Evolutionary conservation across 129 eudicot genomes (phyloP), one percentile per base, ranked within the genome.

Genomic region (Oenanthe sinensis): DNA sequence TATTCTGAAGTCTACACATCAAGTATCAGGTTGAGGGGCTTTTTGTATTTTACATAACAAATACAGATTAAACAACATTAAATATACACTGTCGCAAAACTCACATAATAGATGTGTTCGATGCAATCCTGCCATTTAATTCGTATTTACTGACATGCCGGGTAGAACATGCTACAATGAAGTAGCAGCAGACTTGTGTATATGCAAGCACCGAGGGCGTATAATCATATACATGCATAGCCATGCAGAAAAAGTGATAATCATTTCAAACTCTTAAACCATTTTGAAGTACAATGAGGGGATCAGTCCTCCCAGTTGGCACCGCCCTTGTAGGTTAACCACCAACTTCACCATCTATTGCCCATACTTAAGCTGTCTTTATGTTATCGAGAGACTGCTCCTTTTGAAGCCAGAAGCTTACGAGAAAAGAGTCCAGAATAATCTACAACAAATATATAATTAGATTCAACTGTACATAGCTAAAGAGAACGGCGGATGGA

Each of bases 371-470:
- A 36, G 90, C 79, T 49, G 75, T 81, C 84, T 91, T 83, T 55
- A 88, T 70, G 49, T 65, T 79, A 75, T 48, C 82, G 9, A 76
- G 43, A 17, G 78, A 60, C n/a, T 77, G 76, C 62, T 86, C 83
- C 68, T 81, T 87, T 70, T 79, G 85, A 70, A 82, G 85, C 93
- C 91, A 87, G 67, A 68, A 85, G 77, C 85, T 88, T 48, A 94
- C 89, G 40, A 94, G 80, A 80, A 94, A 87, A 22, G 98, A 94
- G 85, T 91, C 97, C n/a, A 88, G 65, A 79, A 94, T 84, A 80
- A 93, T 91, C 98, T 93, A 81, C 84, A 88, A 74, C 37, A 81
- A 7, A n/a, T 68, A 30, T 68, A 30, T 71, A 54, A 46, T 49
- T 14, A 17, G 78, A 67, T 72, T 8, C 13, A 3, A 6, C 1